Conservation (phyloP, 441 rosid genomes). For the Dalechampia spathulata region DNA sequence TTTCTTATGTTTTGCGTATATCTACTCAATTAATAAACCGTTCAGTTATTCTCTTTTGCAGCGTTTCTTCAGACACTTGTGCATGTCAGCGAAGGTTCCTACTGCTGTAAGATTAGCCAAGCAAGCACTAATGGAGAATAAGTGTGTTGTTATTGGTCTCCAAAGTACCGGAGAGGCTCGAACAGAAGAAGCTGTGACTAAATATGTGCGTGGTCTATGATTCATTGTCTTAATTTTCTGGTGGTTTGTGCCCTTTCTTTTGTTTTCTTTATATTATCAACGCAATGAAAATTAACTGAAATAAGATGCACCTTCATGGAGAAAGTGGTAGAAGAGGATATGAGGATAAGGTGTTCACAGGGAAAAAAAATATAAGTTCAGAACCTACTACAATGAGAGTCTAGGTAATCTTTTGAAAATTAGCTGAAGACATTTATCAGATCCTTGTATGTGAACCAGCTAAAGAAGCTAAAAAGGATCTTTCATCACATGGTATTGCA, state of each 20-base stretch:
- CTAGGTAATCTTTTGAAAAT: neutral
- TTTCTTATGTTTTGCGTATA: neutral
- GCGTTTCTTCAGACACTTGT: constrained; percentile 99
- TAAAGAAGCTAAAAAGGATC: neutral
- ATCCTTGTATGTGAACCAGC: neutral
- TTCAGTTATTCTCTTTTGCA: constrained; percentile 22
- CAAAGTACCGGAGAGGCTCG: constrained; percentile 99
- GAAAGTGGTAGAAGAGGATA: neutral
- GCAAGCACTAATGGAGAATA: constrained; percentile 63
- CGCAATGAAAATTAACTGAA: too few species aligned
- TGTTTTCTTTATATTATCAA: too few species aligned
- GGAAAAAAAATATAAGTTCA: neutral
- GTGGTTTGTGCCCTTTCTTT: neutral
- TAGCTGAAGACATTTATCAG: neutral
- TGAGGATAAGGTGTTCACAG: neutral
- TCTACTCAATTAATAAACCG: neutral
- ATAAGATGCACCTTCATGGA: neutral
- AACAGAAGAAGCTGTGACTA: constrained; percentile 97
- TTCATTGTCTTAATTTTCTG: constrained; percentile 14
- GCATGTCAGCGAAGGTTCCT: constrained; percentile 99
- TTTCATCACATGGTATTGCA: neutral
- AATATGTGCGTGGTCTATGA: constrained; percentile 54
- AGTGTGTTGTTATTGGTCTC: constrained; percentile 97
- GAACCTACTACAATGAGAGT: too few species aligned
- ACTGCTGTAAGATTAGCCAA: constrained; percentile 80